phyloP scores from a whole-genome alignment of 2,329 filamentous ascomycete species.

The Diaporthe vaccinii region DNA sequence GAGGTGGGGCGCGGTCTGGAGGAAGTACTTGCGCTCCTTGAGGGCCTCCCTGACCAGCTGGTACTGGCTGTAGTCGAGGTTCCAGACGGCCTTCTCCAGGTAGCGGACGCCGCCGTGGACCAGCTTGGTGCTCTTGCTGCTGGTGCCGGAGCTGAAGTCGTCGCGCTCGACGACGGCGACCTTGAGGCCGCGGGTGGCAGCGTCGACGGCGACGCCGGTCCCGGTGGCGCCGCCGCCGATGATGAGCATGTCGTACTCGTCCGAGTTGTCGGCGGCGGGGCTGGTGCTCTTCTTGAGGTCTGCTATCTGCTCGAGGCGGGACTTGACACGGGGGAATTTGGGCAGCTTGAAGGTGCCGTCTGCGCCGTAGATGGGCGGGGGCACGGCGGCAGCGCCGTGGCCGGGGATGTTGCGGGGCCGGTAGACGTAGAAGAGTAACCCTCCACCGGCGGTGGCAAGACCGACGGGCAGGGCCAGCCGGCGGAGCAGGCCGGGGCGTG shows the following conservation, averaged over 20 bases:
- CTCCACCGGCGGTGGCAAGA: conserved; percentile 57
- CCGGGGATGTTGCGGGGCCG: conserved; percentile 81
- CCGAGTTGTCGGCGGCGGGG: conserved; percentile 52
- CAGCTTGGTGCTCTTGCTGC: conserved; percentile 89
- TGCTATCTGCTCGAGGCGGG: conserved; percentile 74
- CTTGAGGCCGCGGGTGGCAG: conserved; percentile 82
- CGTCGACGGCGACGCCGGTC: conserved; percentile 84
- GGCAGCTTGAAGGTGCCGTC: conserved; percentile 77
- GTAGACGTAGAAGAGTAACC: conserved; percentile 67
- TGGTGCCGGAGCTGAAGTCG: conserved; percentile 85
- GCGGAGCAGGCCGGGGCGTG: conserved; percentile 52
- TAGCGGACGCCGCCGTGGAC: conserved; percentile 89
- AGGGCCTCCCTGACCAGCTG: conserved; percentile 85
- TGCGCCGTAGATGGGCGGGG: conserved; percentile 77
- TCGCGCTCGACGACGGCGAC: conserved; percentile 87
- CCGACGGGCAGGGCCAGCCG: conserved; percentile 60
- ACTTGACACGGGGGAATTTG: conserved; percentile 73
- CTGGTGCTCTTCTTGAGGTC: conserved; percentile 65
- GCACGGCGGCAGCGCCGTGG: conserved; percentile 75
- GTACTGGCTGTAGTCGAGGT: conserved; percentile 87
- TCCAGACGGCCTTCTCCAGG: conserved; percentile 88
- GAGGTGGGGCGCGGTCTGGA: conserved; percentile 86
- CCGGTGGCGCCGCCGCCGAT: conserved; percentile 86
- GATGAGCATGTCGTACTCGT: conserved; percentile 81
- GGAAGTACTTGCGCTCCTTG: conserved; percentile 85